Conservation (phyloP, 192 early-diverging fungal species). For the Coemansia sp. region DNA sequence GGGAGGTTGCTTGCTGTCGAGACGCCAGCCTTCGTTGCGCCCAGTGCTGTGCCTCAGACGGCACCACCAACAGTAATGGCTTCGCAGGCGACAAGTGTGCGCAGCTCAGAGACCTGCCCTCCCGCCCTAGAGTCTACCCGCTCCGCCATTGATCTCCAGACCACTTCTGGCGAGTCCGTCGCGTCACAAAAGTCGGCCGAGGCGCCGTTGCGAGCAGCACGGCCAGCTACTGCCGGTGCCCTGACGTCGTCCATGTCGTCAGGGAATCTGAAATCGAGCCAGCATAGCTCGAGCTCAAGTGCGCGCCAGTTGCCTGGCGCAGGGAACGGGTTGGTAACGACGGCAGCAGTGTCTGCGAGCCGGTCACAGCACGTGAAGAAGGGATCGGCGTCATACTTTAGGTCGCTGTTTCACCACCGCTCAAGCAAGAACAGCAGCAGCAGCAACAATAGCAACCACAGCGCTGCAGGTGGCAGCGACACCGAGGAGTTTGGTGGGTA, state of each 20-base stretch:
- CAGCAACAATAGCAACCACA: neutral
- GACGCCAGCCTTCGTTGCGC: conserved; percentile 23
- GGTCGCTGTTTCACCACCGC: conserved; percentile 41
- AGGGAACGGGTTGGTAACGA: neutral
- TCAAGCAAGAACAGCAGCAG: conserved; percentile 19
- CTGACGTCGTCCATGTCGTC: conserved; percentile 2
- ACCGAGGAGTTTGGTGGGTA: conserved; percentile 4
- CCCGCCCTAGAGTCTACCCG: conserved; percentile 17
- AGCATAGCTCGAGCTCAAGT: neutral
- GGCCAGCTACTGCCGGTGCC: neutral
- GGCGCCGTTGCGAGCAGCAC: neutral
- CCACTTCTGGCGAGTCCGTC: neutral
- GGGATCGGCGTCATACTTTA: conserved; percentile 43
- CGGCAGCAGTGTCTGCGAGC: neutral
- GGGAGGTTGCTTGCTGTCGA: conserved; percentile 40
- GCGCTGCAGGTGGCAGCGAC: conserved; percentile 6
- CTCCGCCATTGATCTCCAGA: conserved; percentile 32
- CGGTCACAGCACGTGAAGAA: conserved; percentile 33
- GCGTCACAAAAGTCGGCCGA: neutral
- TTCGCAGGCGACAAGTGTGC: conserved; percentile 28
- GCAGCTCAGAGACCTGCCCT: conserved; percentile 20
- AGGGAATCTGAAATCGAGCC: neutral
- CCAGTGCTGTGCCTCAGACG: neutral
- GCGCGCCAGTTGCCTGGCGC: neutral
- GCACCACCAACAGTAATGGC: conserved; percentile 9